These are phyloP conservation scores for Fusarium sp. DNA, from an alignment of 2,329 filamentous ascomycete genomes.

Conservation along the genomic window DNA sequence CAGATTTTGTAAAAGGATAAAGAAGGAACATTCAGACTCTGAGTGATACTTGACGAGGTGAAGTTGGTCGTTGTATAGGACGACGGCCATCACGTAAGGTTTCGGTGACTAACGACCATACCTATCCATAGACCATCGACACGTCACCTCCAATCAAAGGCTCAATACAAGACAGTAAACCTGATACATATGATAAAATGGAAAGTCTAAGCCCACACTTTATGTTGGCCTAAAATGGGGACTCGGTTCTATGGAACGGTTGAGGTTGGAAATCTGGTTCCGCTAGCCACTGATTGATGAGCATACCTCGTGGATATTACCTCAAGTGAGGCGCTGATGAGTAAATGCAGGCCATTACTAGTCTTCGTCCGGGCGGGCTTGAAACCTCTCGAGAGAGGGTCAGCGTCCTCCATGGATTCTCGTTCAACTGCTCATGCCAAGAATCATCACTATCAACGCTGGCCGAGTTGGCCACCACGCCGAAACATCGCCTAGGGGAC, in stretches of 20 bases:
- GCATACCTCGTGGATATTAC: background rate
- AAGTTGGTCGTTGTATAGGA: background rate
- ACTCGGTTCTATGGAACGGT: too few species aligned
- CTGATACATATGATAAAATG: background rate
- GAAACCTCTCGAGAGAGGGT: too few species aligned
- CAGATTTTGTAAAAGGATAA: background rate
- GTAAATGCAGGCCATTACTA: too few species aligned
- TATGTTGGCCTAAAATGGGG: background rate
- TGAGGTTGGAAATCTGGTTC: background rate
- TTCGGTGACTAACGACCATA: background rate
- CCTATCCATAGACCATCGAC: background rate
- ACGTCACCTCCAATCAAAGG: background rate
- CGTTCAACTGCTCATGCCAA: too few species aligned
- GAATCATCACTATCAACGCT: too few species aligned
- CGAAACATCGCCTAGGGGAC: too few species aligned
- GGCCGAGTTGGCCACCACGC: too few species aligned
- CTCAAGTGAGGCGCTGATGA: too few species aligned
- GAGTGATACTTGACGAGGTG: background rate
- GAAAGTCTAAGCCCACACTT: background rate
- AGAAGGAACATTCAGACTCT: background rate
- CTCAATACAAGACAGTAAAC: background rate
- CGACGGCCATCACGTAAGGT: background rate
- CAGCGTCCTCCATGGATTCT: too few species aligned
- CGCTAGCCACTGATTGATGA: background rate
- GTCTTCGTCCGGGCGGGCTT: too few species aligned